phyloP scores from a whole-genome alignment of 2,329 filamentous ascomycete species.

The Fusarium sp. region DNA sequence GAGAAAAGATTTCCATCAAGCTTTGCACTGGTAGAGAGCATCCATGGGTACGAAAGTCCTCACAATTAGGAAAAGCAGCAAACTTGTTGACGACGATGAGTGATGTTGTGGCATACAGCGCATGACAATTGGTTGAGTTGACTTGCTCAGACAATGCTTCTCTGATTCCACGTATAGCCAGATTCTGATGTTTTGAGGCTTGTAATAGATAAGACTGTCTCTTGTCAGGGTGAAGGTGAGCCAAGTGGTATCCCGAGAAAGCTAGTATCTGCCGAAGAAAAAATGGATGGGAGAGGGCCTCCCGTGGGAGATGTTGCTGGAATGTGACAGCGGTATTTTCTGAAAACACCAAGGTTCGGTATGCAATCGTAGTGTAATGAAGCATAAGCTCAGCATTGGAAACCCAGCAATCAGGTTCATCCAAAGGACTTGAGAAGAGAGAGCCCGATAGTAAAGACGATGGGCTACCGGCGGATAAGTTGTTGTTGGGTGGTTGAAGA shows the following conservation, averaged over 20 bases:
- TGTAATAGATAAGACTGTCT: conserved; percentile 16
- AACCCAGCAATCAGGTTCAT: conserved; percentile 31
- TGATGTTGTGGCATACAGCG: conserved; percentile 19
- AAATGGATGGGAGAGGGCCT: conserved; percentile 33
- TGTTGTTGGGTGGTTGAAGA: conserved; percentile 11
- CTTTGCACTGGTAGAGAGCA: conserved; percentile 22
- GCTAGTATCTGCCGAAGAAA: conserved; percentile 39
- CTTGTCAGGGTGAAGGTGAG: conserved; percentile 29
- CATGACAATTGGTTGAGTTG: conserved; percentile 27
- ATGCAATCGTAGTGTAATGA: conserved; percentile 40
- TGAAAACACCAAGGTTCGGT: conserved; percentile 34
- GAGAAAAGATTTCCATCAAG: conserved; percentile 33
- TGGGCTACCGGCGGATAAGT: conserved; percentile 2
- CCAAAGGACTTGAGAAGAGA: conserved; percentile 3
- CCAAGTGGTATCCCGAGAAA: conserved; percentile 36
- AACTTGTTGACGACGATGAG: conserved; percentile 42
- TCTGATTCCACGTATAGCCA: conserved; percentile 33
- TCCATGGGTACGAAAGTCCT: conserved; percentile 15
- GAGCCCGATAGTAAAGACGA: conserved; percentile 25
- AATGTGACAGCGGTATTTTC: conserved; percentile 23
- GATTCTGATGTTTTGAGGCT: conserved; percentile 39
- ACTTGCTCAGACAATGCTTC: conserved; percentile 13
- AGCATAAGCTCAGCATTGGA: conserved; percentile 36
- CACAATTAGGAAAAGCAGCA: conserved; percentile 34
- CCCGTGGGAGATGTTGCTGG: conserved; percentile 32